A percentile compares a stretch with the other conserved stretches of the same genome.
Conservation (phyloP, 139 green algal genomes). For the Volvox reticuliferus region DNA sequence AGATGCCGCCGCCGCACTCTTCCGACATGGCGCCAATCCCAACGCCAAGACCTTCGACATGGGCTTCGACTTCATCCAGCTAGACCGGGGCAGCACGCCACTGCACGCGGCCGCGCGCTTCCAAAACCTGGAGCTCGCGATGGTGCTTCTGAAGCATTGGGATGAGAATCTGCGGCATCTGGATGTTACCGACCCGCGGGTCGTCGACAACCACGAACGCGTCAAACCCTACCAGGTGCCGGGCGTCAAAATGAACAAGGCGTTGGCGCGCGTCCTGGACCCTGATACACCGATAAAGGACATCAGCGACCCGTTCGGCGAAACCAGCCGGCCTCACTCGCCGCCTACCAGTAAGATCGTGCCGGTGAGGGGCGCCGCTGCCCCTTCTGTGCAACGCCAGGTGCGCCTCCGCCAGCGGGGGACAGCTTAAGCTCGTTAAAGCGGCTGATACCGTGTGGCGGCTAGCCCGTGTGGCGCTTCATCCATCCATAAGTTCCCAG, state of each 20-base stretch:
- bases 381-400: no score
- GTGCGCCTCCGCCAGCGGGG: no score
- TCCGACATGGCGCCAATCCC: constrained; percentile 29
- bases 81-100: constrained; percentile 4
- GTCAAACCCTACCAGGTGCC: constrained; percentile 7
- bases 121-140: neutral
- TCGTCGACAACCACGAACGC: neutral
- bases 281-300: neutral
- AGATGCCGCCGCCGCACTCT: neutral
- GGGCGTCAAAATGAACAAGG: neutral
- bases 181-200: constrained; percentile 30
- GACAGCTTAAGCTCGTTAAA: no score
- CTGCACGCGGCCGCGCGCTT: neutral
- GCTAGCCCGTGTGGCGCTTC: no score
- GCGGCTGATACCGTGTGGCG: no score
- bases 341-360: neutral
- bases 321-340: neutral
- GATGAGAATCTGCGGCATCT: neutral
- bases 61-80: constrained; percentile 18
- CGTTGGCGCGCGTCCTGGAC: constrained; percentile 14
- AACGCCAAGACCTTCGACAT: neutral
- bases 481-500: no score
- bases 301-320: constrained; percentile 38
- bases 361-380: neutral
- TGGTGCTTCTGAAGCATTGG: constrained; percentile 10